Conservation (phyloP, 129 eudicot genomes). For the Helichrysum umbraculigerum region DNA sequence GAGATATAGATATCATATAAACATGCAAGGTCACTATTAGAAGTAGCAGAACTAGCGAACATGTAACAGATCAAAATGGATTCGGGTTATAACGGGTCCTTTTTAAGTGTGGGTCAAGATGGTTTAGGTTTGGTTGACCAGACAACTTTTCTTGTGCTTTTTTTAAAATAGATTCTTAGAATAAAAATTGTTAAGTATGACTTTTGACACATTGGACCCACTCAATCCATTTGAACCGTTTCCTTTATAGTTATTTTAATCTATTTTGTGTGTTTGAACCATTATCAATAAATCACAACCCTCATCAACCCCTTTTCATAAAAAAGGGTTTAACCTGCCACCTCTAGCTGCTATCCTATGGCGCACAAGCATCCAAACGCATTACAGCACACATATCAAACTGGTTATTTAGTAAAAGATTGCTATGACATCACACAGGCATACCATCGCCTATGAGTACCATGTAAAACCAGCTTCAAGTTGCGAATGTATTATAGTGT, state of each 20-base stretch:
- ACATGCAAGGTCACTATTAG: background rate
- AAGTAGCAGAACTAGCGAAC: background rate
- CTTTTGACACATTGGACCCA: background rate
- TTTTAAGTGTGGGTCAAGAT: background rate
- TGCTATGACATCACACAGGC: background rate
- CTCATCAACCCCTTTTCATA: background rate
- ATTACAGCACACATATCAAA: background rate
- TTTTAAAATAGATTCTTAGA: background rate
- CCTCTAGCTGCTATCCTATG: conserved; percentile 2
- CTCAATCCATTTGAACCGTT: background rate
- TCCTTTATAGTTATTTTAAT: background rate
- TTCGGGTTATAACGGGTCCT: background rate
- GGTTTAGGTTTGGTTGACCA: background rate
- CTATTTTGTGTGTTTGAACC: background rate
- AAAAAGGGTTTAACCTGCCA: background rate
- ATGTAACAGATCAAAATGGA: background rate
- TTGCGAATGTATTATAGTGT: no score
- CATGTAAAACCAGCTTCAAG: background rate
- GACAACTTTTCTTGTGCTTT: background rate
- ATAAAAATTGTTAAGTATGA: background rate
- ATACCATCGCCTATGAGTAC: background rate
- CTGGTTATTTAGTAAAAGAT: background rate
- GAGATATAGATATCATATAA: background rate
- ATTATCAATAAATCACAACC: background rate
- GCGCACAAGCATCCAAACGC: background rate